Conservation (phyloP, 139 green algal species). For the Asterochloris erici region DNA sequence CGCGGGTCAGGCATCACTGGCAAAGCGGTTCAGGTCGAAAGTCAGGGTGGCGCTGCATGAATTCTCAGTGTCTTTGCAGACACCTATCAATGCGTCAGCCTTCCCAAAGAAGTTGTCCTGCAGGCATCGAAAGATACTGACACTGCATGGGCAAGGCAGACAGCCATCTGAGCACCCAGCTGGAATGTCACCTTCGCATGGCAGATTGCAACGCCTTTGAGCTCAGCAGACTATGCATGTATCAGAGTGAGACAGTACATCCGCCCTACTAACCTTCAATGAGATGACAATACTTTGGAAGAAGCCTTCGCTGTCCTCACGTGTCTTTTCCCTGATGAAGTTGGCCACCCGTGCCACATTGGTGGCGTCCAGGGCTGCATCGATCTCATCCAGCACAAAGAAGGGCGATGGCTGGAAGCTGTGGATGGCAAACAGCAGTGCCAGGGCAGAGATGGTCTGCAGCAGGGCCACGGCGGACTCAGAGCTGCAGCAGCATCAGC, state of each 20-base stretch:
- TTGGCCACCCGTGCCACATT: constrained; percentile 91
- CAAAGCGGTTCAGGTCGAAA: constrained; percentile 68
- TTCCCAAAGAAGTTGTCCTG: constrained; percentile 93
- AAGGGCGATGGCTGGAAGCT: constrained; percentile 90
- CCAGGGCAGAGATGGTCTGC: constrained; percentile 92
- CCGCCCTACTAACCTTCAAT: constrained; percentile 58
- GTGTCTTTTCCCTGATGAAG: constrained; percentile 84
- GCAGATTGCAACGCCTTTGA: background rate
- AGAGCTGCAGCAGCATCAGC: too few species aligned
- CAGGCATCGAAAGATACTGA: too few species aligned
- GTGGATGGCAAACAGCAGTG: constrained; percentile 97
- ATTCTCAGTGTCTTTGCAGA: constrained; percentile 57
- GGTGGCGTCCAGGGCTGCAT: constrained; percentile 89
- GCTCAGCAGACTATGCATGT: background rate
- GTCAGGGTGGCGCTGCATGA: constrained; percentile 66
- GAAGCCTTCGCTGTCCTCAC: constrained; percentile 1
- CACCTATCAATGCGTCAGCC: constrained; percentile 90
- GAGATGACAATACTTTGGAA: constrained; percentile 86
- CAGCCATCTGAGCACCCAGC: background rate
- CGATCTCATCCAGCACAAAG: constrained; percentile 97
- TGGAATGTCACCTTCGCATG: too few species aligned
- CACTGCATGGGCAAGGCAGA: background rate
- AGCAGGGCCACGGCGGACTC: too few species aligned
- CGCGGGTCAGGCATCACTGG: background rate
- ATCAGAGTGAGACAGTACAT: constrained; percentile 4